Evolutionary conservation across 108 stramenopile species (phyloP).

Genomic region (Cyclotella choctawhatcheeana): DNA sequence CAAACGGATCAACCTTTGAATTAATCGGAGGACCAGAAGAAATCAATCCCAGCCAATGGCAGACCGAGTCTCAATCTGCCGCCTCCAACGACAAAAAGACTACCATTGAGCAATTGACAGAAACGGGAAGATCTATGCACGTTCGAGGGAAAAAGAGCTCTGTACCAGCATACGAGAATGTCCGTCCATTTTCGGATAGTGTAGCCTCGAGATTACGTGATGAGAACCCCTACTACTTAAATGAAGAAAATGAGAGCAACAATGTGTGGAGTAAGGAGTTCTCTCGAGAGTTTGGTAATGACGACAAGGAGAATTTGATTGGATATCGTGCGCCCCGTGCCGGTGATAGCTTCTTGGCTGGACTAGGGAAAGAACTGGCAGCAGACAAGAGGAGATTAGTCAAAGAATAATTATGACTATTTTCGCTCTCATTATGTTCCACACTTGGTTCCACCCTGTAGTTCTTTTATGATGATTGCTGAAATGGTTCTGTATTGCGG

Average conservation of each 20-base stretch:
- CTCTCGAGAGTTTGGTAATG: neutral
- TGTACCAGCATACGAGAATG: constrained; percentile 18
- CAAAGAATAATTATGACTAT: no score
- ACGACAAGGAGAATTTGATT: constrained; percentile 11
- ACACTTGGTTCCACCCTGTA: no score
- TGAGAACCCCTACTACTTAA: constrained; percentile 39
- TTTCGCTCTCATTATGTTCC: no score
- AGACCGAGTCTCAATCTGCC: constrained; percentile 55
- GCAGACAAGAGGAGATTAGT: no score
- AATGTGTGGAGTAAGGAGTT: neutral
- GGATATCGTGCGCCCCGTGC: constrained; percentile 20
- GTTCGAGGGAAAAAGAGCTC: constrained; percentile 40
- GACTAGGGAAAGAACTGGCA: constrained; percentile 23
- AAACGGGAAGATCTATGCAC: constrained; percentile 46
- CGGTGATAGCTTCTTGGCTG: constrained; percentile 13
- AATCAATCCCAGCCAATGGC: constrained; percentile 33
- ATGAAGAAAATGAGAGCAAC: constrained; percentile 6
- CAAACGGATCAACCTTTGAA: constrained; percentile 17
- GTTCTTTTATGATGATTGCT: no score
- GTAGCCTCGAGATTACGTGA: constrained; percentile 26
- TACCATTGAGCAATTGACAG: constrained; percentile 43
- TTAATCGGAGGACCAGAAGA: constrained; percentile 37
- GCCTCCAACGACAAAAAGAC: constrained; percentile 31
- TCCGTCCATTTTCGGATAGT: constrained; percentile 23
- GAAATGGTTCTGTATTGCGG: no score